phyloP scores from a whole-genome alignment of 73 alveolate genomes.

The Paramecium sexaurelia region DNA sequence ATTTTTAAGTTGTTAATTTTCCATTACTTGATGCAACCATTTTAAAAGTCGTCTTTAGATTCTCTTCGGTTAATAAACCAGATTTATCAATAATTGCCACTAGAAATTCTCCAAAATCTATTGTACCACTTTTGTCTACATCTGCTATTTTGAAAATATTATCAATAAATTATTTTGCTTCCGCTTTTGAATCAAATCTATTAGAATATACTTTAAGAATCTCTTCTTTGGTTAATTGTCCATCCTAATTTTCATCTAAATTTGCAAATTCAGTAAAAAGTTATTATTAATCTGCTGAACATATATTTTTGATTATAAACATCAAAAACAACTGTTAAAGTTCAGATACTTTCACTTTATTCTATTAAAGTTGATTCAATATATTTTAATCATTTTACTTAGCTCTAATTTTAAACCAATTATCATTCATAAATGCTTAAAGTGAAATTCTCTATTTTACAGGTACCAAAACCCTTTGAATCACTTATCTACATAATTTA shows the following conservation, averaged over 20 bases:
- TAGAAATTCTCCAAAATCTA: slow-evolving; percentile 33
- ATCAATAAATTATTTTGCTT: not conserved
- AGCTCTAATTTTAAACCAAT: not conserved
- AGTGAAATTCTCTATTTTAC: not conserved
- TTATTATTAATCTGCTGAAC: not conserved
- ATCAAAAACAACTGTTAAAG: not conserved
- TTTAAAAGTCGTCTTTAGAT: not conserved
- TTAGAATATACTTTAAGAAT: not conserved
- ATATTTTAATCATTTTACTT: not conserved
- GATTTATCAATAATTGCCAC: not conserved
- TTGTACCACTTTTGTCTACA: slow-evolving; percentile 31
- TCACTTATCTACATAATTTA: not conserved
- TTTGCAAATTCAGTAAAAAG: not conserved
- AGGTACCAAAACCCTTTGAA: not conserved
- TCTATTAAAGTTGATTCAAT: not conserved
- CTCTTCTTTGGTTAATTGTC: not conserved
- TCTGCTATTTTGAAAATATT: not conserved
- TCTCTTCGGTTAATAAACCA: not conserved
- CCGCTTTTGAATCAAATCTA: not conserved
- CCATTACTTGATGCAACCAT: not conserved
- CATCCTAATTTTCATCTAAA: not conserved
- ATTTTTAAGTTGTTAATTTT: not conserved
- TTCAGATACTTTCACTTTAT: not conserved
- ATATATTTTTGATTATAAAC: not conserved
- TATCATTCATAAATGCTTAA: not conserved